Percentiles rank a stretch among this genome's conserved stretches.
phyloP scores from a whole-genome alignment of 1,284 basidiomycete genomes.

The Cutaneotrichosporon cyanovorans region DNA sequence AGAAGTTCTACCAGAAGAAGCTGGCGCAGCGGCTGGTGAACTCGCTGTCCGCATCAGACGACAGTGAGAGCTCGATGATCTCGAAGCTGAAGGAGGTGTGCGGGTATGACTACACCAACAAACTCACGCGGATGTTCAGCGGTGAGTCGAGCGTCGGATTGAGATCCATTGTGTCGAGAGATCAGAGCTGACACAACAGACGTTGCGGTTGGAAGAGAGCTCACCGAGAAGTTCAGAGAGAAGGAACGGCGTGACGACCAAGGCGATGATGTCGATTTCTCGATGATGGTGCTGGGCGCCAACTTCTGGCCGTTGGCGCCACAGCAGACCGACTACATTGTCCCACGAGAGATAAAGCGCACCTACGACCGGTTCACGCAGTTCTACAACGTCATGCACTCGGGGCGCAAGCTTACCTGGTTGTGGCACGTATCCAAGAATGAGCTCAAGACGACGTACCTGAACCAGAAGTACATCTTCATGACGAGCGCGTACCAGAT shows the following conservation, averaged over 20 bases:
- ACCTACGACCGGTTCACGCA: conserved; percentile 87
- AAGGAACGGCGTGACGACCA: conserved; percentile 68
- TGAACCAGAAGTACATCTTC: conserved; percentile 90
- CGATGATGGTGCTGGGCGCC: conserved; percentile 86
- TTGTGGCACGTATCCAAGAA: conserved; percentile 97
- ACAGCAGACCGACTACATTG: conserved; percentile 74
- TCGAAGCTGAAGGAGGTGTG: conserved; percentile 97
- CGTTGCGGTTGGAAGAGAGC: conserved; percentile 90
- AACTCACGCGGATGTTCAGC: conserved; percentile 97
- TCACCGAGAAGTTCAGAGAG: conserved; percentile 94
- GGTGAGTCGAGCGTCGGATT: too few species aligned
- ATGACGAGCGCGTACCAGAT: conserved; percentile 94
- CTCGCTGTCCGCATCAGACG: conserved; percentile 87
- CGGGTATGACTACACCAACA: conserved; percentile 98
- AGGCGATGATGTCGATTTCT: conserved; percentile 69
- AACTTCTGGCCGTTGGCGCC: conserved; percentile 93
- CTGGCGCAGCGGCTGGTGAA: conserved; percentile 91
- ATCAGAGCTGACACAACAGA: too few species aligned
- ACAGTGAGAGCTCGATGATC: conserved; percentile 97
- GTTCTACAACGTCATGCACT: conserved; percentile 73
- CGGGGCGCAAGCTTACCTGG: conserved; percentile 91
- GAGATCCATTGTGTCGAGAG: too few species aligned
- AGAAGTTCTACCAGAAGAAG: conserved; percentile 97
- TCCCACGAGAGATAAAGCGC: conserved; percentile 77
- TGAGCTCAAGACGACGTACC: conserved; percentile 86